These are phyloP conservation scores for Lecanicillium sp. DNA, from an alignment of 2,329 filamentous ascomycete species.

Conservation along the genomic window DNA sequence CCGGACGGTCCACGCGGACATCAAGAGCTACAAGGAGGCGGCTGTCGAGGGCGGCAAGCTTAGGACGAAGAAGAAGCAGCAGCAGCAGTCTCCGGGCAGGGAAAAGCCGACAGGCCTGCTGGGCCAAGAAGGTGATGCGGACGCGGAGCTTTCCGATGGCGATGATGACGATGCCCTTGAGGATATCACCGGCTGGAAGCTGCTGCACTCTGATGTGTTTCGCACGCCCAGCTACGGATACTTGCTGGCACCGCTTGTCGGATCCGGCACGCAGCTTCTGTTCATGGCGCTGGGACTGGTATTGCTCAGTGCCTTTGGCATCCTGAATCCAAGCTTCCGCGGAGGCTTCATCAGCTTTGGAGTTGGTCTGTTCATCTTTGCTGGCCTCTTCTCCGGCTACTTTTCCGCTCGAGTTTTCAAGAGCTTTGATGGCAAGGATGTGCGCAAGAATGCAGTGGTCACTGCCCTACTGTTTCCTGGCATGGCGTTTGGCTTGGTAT, in stretches of 20 bases:
- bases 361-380: constrained; percentile 74
- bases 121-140: constrained; percentile 47
- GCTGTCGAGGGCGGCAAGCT: constrained; percentile 59
- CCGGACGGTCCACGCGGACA: constrained; percentile 70
- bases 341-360: constrained; percentile 83
- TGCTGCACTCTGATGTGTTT: constrained; percentile 84
- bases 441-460: constrained; percentile 67
- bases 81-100: constrained; percentile 23
- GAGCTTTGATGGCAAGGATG: constrained; percentile 70
- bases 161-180: constrained; percentile 64
- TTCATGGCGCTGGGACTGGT: constrained; percentile 73
- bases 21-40: constrained; percentile 64
- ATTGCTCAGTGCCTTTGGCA: constrained; percentile 63
- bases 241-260: constrained; percentile 71
- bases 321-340: constrained; percentile 82
- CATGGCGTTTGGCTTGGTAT: constrained; percentile 64
- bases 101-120: constrained; percentile 54
- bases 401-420: constrained; percentile 78
- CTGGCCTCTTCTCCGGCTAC: constrained; percentile 78
- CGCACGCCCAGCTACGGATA: constrained; percentile 62
- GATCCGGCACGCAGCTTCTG: constrained; percentile 79
- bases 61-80: constrained; percentile 37
- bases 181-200: constrained; percentile 81
- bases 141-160: constrained; percentile 50
- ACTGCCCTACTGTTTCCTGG: constrained; percentile 76